Conservation (phyloP, 169 alveolate genomes). For the Plasmodium ovale region DNA sequence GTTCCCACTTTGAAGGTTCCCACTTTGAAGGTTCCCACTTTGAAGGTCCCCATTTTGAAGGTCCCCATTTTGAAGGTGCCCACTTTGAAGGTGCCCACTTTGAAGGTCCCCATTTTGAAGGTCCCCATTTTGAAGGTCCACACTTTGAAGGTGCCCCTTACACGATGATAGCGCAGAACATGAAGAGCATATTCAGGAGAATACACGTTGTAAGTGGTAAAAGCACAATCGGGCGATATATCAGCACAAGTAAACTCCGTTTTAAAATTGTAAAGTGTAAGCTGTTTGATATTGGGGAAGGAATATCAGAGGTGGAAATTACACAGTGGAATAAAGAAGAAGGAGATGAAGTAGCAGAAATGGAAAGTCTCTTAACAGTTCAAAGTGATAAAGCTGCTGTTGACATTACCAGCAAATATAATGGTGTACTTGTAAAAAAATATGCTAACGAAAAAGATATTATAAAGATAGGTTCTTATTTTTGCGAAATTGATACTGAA, state of each 20-base stretch:
- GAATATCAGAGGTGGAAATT: conserved; percentile 93
- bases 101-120: background rate
- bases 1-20: too few relatives aligned
- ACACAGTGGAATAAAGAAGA: conserved; percentile 92
- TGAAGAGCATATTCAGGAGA: conserved; percentile 2
- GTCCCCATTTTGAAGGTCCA: background rate
- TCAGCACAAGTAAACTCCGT: conserved; percentile 51
- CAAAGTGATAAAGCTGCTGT: conserved; percentile 96
- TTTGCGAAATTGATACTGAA: conserved; percentile 88
- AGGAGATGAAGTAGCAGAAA: conserved; percentile 94
- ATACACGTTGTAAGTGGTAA: background rate
- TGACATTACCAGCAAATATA: conserved; percentile 93
- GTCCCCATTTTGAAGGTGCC: too few relatives aligned
- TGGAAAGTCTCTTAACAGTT: conserved; percentile 94
- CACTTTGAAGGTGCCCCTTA: background rate
- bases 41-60: too few relatives aligned
- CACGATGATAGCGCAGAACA: conserved; percentile 18
- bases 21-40: too few relatives aligned
- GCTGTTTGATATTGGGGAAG: conserved; percentile 91
- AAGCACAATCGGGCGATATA: conserved; percentile 10
- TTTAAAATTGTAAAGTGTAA: conserved; percentile 87
- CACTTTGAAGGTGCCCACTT: too few relatives aligned
- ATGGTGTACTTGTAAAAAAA: conserved; percentile 92
- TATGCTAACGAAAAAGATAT: conserved; percentile 89
- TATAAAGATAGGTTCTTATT: conserved; percentile 86